Percentiles rank a stretch among this genome's conserved stretches.
phyloP scores from a whole-genome alignment of 225 moss, liverwort and hornwort species.

The Polytrichum commune region DNA sequence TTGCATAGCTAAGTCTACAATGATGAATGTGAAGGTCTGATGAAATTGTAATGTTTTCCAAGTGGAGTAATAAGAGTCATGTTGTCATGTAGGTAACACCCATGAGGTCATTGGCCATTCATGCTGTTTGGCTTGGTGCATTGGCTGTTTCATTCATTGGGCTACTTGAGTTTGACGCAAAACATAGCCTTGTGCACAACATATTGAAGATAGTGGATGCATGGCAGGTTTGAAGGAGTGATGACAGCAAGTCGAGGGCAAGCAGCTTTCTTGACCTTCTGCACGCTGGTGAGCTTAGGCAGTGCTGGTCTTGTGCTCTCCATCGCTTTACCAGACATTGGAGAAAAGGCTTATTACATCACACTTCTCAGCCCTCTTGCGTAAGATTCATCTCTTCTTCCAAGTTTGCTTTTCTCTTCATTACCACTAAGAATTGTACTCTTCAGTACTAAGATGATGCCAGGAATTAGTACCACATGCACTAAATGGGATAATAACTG shows the following conservation, averaged over 20 bases:
- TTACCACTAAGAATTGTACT: neutral
- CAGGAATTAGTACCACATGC: no score
- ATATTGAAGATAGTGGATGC: neutral
- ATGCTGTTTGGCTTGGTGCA: no score
- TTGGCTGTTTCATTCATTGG: no score
- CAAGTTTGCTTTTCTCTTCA: neutral
- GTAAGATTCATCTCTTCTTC: slow-evolving; percentile 38
- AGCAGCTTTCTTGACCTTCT: slow-evolving; percentile 93
- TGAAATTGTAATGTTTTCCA: no score
- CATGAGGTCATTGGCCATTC: no score
- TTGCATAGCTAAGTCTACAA: no score
- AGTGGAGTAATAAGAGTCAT: no score
- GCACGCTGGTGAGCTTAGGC: slow-evolving; percentile 85
- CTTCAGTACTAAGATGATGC: no score
- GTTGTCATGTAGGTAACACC: no score
- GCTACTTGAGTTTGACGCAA: no score
- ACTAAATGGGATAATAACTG: neutral
- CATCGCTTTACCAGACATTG: slow-evolving; percentile 82
- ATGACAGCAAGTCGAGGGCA: slow-evolving; percentile 98
- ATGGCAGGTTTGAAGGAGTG: slow-evolving; percentile 82
- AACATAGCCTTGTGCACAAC: no score
- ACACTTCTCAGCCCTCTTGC: slow-evolving; percentile 92
- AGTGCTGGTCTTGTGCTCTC: slow-evolving; percentile 91
- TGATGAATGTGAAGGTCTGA: no score
- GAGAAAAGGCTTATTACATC: slow-evolving; percentile 79